A percentile compares a stretch with the other conserved stretches of the same genome.
These are phyloP conservation scores for Coniochaeta prunicola DNA, from an alignment of 2,329 filamentous ascomycete species.

Conservation along the genomic window DNA sequence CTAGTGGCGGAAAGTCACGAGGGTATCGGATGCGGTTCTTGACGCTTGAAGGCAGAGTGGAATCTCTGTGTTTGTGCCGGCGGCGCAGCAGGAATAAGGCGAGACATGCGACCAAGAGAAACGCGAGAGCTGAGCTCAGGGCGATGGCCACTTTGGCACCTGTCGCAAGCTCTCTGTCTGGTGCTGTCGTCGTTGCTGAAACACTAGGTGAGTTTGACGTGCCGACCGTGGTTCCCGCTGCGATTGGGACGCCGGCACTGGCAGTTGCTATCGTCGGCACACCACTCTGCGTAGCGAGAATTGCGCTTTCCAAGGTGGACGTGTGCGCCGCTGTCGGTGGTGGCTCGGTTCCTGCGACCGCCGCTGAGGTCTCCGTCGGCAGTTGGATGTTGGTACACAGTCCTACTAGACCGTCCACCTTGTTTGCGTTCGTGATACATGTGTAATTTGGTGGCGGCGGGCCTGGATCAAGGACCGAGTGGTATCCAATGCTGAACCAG, in stretches of 20 bases:
- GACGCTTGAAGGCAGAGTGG: constrained; percentile 11
- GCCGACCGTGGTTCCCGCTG: neutral
- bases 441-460: constrained; percentile 21
- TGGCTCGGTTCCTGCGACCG: neutral
- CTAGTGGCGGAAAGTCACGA: constrained; percentile 16
- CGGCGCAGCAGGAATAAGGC: constrained; percentile 28
- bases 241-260: neutral
- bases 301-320: neutral
- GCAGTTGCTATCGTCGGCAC: neutral
- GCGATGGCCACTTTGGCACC: constrained; percentile 38
- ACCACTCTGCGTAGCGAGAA: constrained; percentile 1
- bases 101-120: constrained; percentile 28
- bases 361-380: neutral
- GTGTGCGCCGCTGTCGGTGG: neutral
- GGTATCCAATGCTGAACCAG: constrained; percentile 19
- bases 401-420: neutral
- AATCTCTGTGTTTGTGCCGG: constrained; percentile 13
- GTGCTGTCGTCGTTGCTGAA: constrained; percentile 11
- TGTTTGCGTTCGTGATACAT: constrained; percentile 14
- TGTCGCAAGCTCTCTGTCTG: constrained; percentile 22
- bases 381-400: neutral
- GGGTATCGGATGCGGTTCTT: constrained; percentile 16
- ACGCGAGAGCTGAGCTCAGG: constrained; percentile 30
- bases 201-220: neutral
- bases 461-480: constrained; percentile 25